A percentile compares a stretch with the other conserved stretches of the same genome.
Conservation (phyloP, 2,329 filamentous ascomycete genomes). For the Fusarium udum region DNA sequence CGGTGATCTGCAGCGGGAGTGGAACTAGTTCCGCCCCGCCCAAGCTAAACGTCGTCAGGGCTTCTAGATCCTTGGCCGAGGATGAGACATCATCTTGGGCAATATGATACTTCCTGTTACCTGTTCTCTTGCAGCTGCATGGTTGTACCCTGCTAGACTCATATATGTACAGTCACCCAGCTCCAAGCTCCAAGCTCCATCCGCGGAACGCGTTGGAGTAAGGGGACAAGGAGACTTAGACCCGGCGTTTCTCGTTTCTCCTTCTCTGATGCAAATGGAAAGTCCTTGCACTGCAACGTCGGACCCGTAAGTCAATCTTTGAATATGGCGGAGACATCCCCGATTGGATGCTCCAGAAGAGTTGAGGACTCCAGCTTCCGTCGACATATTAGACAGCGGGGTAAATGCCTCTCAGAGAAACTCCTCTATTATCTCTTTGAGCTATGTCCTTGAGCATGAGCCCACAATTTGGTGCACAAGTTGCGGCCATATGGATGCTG, state of each 20-base stretch:
- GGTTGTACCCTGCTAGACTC: not conserved
- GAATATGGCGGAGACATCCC: not conserved
- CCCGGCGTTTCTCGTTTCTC: not conserved
- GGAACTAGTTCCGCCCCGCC: not conserved
- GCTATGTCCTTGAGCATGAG: not conserved
- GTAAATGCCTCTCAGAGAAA: not conserved
- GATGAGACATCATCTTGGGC: not conserved
- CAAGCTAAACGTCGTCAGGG: not conserved
- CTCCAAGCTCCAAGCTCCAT: not conserved
- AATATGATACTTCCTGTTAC: not conserved
- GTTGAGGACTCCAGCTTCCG: constrained; percentile 1
- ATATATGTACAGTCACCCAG: not conserved
- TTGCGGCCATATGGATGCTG: constrained; percentile 11
- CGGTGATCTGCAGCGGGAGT: constrained; percentile 4
- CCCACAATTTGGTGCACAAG: constrained; percentile 1
- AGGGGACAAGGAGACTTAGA: not conserved
- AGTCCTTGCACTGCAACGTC: constrained; percentile 2
- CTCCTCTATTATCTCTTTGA: not conserved
- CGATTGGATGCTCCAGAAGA: constrained; percentile 12
- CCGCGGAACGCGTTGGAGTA: not conserved
- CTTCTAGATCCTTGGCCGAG: not conserved
- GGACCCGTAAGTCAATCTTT: not conserved
- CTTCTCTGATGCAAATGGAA: not conserved
- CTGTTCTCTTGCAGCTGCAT: not conserved
- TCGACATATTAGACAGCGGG: not conserved